Conservation (phyloP, 1,284 basidiomycete species). For the Pisolithus thermaeus region DNA sequence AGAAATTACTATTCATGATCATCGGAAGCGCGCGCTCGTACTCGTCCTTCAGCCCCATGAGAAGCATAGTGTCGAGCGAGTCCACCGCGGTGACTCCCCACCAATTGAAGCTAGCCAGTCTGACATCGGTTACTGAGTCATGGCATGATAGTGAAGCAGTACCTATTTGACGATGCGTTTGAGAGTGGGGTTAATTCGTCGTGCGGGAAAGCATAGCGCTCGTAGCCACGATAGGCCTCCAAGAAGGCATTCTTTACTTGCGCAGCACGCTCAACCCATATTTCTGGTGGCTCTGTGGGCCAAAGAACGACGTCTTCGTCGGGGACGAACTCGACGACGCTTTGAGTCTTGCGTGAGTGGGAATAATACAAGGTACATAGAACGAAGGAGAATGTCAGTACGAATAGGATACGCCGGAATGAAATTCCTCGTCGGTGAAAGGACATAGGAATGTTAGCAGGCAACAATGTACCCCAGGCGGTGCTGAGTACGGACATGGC, state of each 20-base stretch:
- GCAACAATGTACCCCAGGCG: not conserved
- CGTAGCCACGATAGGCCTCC: slow-evolving; percentile 62
- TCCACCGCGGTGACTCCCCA: slow-evolving; percentile 87
- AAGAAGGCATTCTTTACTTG: slow-evolving; percentile 55
- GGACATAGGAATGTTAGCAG: not conserved
- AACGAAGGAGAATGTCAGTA: slow-evolving; percentile 18
- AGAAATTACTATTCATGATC: slow-evolving; percentile 64
- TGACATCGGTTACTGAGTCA: not conserved
- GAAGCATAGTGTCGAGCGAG: slow-evolving; percentile 81
- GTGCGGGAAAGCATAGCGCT: slow-evolving; percentile 46
- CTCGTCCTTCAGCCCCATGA: slow-evolving; percentile 81
- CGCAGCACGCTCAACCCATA: slow-evolving; percentile 51
- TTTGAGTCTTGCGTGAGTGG: not conserved
- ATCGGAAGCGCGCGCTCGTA: slow-evolving; percentile 70
- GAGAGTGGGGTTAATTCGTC: slow-evolving; percentile 59
- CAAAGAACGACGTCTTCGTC: slow-evolving; percentile 16
- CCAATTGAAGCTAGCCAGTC: slow-evolving; percentile 58
- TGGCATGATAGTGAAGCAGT: slow-evolving; percentile 12
- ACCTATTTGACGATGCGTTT: slow-evolving; percentile 48
- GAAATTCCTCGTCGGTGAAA: slow-evolving; percentile 20
- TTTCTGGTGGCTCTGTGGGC: slow-evolving; percentile 21
- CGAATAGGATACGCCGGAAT: slow-evolving; percentile 24
- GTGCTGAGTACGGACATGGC: slow-evolving; percentile 5
- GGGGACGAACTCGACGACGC: slow-evolving; percentile 4
- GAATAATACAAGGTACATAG: slow-evolving; percentile 14